Base-by-base conservation (phyloP, 2,329 filamentous ascomycete genomes). In the Trichoderma atrobrunneum region DNA sequence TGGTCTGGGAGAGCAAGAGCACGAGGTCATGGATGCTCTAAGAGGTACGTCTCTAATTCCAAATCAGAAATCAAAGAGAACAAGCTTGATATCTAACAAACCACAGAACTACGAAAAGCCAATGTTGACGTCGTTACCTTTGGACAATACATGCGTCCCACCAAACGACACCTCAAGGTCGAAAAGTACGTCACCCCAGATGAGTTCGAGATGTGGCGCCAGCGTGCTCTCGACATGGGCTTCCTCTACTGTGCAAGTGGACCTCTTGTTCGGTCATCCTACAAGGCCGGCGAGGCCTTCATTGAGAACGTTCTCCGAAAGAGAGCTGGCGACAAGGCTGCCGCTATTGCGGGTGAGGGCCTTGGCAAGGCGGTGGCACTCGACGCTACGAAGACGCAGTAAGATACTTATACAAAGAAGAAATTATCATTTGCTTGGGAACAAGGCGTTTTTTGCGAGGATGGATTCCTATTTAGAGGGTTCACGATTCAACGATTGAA, bases 71-170 rank as follows among this genome's bases (percentile, higher is more conserved):
- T 2, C n/a, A 32, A 32, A 21, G 24, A 32, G 18, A n/a, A 21
- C 12, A 16, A 21, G 18, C n/a, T 12, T 16, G 6, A 39, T 26
- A 3, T 26, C 66, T 69, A 69, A 69, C 66, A 34, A 5, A 32
- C 18, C 2, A 8, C 11, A 71, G 93, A 97, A 80, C 87, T 99
- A 14, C 89, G 96, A 72, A 91, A 91, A 75, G 88, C 90, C 72
- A 86, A 93, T 73, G 95, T 98, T 60, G 96, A 99, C 77, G 94
- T 99, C 14, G 94, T 99, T 72, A 99, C 96, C 0, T 99, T 99
- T 77, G 96, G 96, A n/a, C 96, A 99, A 85, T 99, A 99, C 85
- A 99, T 99, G 96, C 93, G 95, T 12, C 96, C 96, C 2, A 99
- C 96, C 5, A 99, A 98, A 87, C 90, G 95, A 59, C 96, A 99